Percentiles rank a stretch among this genome's conserved stretches.
Evolutionary conservation across 177 flowering plant species (phyloP).

Genomic region (Vitis hybrid): DNA sequence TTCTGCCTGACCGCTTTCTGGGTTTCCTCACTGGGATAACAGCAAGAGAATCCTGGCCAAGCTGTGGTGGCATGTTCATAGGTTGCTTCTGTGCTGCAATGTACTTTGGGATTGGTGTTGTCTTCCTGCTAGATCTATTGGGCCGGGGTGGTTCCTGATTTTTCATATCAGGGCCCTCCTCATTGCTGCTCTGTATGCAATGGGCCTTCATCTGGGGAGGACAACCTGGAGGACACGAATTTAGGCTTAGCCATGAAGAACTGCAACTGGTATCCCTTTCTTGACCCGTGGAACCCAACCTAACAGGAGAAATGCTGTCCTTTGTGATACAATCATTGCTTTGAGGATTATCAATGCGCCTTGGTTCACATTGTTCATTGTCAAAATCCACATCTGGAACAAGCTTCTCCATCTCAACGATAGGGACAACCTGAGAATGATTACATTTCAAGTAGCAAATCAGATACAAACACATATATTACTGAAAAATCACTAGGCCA

Average conservation of each 20-base stretch:
- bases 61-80: conserved; percentile 15
- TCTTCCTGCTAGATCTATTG: conserved; percentile 33
- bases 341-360: neutral
- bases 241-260: conserved; percentile 30
- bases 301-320: conserved; percentile 14
- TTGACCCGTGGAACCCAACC: conserved; percentile 20
- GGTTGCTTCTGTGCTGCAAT: conserved; percentile 6
- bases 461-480: neutral
- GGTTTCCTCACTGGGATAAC: conserved; percentile 30
- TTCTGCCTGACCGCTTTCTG: conserved; percentile 32
- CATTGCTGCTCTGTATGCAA: conserved; percentile 14
- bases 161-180: conserved; percentile 12
- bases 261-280: conserved; percentile 19
- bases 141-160: conserved; percentile 21
- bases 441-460: neutral
- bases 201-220: conserved; percentile 15
- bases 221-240: conserved; percentile 20
- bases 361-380: conserved; percentile 13
- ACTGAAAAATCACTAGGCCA: neutral
- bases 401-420: conserved; percentile 8
- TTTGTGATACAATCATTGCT: conserved; percentile 1
- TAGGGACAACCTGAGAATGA: conserved; percentile 17
- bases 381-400: conserved; percentile 13
- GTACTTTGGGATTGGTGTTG: conserved; percentile 15
- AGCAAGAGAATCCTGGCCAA: conserved; percentile 17